Evolutionary conservation across 1,284 basidiomycete genomes (phyloP).

Genomic region (Cutaneotrichosporon mucoides): DNA sequence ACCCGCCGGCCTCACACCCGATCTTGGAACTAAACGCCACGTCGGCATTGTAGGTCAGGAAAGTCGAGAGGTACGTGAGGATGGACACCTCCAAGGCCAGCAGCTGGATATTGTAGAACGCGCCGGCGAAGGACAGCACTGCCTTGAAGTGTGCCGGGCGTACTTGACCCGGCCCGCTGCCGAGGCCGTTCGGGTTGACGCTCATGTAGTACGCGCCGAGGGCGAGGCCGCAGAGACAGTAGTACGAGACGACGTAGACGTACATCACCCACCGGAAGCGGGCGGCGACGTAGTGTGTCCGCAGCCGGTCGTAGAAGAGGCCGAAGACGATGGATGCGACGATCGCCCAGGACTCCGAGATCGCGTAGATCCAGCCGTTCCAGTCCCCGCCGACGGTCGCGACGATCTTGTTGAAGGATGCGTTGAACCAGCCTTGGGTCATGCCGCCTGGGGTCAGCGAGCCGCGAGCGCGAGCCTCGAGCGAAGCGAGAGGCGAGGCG

Average conservation of each 20-base stretch:
- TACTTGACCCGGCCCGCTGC: constrained; percentile 5
- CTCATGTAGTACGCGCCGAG: constrained; percentile 11
- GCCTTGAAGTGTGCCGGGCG: constrained; percentile 10
- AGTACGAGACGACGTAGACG: constrained; percentile 13
- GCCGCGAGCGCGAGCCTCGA: no score
- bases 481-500: no score
- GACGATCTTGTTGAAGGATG: constrained; percentile 18
- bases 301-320: constrained; percentile 19
- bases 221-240: constrained; percentile 14
- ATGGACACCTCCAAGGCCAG: constrained; percentile 17
- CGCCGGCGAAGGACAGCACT: constrained; percentile 11
- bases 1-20: constrained; percentile 16
- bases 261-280: constrained; percentile 21
- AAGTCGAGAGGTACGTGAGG: constrained; percentile 17
- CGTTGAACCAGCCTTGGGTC: constrained; percentile 22
- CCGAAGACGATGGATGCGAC: constrained; percentile 17
- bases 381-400: constrained; percentile 16
- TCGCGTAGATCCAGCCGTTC: constrained; percentile 22
- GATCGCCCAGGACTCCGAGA: constrained; percentile 14
- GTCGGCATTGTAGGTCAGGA: constrained; percentile 19
- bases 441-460: constrained; percentile 10
- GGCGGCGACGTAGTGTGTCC: constrained; percentile 10
- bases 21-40: constrained; percentile 20
- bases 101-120: constrained; percentile 21
- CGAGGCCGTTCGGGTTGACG: constrained; percentile 2